These are phyloP conservation scores for Taphrina flavorubra DNA, from an alignment of 1,139 yeast genomes.

Conservation along the genomic window DNA sequence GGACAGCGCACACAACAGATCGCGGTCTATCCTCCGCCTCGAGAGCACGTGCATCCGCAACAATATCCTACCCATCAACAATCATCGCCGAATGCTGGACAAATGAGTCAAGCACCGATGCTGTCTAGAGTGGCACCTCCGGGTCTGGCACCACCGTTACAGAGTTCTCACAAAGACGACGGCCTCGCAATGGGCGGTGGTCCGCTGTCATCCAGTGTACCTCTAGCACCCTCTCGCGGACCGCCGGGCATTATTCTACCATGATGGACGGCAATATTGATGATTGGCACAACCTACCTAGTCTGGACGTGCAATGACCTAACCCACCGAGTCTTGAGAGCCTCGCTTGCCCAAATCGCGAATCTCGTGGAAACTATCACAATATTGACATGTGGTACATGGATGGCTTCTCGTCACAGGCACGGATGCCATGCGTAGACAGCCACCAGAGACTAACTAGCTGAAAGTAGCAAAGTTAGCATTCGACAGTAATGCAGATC, in stretches of 20 bases:
- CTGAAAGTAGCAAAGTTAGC: conserved; percentile 4
- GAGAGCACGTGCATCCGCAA: neutral
- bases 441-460: neutral
- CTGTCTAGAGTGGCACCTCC: conserved; percentile 24
- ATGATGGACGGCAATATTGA: neutral
- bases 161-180: neutral
- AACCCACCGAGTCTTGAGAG: too few relatives aligned
- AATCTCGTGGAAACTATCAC: neutral
- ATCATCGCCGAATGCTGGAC: neutral
- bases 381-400: neutral
- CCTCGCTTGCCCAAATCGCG: too few relatives aligned
- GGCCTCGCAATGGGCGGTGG: neutral
- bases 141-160: neutral
- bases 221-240: conserved; percentile 9
- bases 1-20: neutral
- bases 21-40: neutral
- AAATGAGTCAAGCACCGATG: neutral
- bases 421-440: neutral
- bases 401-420: conserved; percentile 2
- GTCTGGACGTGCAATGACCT: too few relatives aligned
- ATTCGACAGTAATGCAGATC: conserved; percentile 12
- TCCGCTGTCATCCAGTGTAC: neutral
- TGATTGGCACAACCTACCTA: too few relatives aligned
- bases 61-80: neutral
- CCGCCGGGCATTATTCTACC: conserved; percentile 25